These are phyloP conservation scores for Plasmodium relictum DNA, from an alignment of 169 alveolate genomes.

Conservation along the genomic window DNA sequence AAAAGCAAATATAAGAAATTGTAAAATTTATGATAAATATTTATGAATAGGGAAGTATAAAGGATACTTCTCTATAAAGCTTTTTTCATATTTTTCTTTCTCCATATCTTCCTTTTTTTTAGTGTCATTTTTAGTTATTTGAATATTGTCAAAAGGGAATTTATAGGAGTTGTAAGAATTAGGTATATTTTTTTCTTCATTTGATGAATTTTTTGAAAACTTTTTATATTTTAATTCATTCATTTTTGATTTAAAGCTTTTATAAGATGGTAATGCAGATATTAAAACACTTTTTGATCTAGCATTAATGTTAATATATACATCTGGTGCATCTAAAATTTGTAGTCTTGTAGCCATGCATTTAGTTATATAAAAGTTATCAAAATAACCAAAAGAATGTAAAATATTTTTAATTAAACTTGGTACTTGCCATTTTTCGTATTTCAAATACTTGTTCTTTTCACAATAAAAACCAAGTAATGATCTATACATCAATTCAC, in stretches of 20 bases:
- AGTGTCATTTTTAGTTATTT: background rate
- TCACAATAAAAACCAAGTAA: slow-evolving; percentile 73
- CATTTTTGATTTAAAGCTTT: slow-evolving; percentile 44
- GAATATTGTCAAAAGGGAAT: background rate
- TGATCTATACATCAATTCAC: slow-evolving; percentile 76
- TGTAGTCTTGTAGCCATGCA: slow-evolving; percentile 74
- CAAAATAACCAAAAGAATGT: slow-evolving; percentile 73
- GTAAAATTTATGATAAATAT: slow-evolving; percentile 27
- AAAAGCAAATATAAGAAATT: background rate
- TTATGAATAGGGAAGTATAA: slow-evolving; percentile 53
- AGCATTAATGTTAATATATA: slow-evolving; percentile 62
- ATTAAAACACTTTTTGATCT: slow-evolving; percentile 47
- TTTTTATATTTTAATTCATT: slow-evolving; percentile 14
- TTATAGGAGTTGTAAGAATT: background rate
- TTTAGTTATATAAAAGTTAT: slow-evolving; percentile 72
- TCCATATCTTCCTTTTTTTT: background rate
- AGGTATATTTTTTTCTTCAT: background rate
- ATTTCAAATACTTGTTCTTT: slow-evolving; percentile 40
- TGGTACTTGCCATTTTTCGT: slow-evolving; percentile 77
- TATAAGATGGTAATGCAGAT: slow-evolving; percentile 74
- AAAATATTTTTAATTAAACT: slow-evolving; percentile 70
- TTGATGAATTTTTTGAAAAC: background rate
- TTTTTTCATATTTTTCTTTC: slow-evolving; percentile 21
- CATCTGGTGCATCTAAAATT: slow-evolving; percentile 72
- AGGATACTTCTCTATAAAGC: slow-evolving; percentile 17